Evolutionary conservation across 1,284 basidiomycete genomes (phyloP), one percentile per base, ranked within the genome.

Genomic region (Mycena sp.): DNA sequence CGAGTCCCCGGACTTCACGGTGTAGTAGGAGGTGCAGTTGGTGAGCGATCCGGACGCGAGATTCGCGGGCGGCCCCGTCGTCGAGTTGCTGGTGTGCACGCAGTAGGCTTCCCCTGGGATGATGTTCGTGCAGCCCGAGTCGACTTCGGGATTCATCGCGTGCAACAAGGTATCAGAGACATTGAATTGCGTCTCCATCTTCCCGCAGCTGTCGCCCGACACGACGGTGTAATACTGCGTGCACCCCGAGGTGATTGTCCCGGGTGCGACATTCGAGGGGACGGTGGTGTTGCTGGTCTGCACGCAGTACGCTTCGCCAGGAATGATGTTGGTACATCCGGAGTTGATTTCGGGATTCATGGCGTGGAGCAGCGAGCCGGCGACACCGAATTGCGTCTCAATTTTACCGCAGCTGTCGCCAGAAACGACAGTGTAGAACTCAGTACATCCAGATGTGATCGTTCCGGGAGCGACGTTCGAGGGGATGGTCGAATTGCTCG

Each of bases 21-120:
- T 67, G 59, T 67, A 63, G 37, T 67, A 69, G 23, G 45, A 55
- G 17, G 65, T 67, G 59, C 67, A 69, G 54, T 64, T 66, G 32
- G 17, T 60, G 30, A 67, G 45, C 19, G 67, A 67, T 25, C 67
- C 67, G 21, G 59, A 25, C 44, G 67, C 67, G 25, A 69, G 46
- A 41, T 69, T 69, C 25, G 56, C 32, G 14, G 63, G 45, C 40
- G 64, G 61, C 10, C 57, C 52, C 21, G 65, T 28, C 11, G 30
- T 30, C 28, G 29, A 12, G 23, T 35, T 35, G 12, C 19, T 37
- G 48, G 4, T 30, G 6, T 45, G 19, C 14, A 50, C 48, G n/a
- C 48, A 50, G 21, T 50, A 50, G 6, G 48, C 48, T 10, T 7
- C 25, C 14, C 26, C 48, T 11, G 30, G 48, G 6, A 23, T 7